A percentile compares a stretch with the other conserved stretches of the same genome.
phyloP scores from a whole-genome alignment of 441 rosid genomes.

The Mallotus repandus region DNA sequence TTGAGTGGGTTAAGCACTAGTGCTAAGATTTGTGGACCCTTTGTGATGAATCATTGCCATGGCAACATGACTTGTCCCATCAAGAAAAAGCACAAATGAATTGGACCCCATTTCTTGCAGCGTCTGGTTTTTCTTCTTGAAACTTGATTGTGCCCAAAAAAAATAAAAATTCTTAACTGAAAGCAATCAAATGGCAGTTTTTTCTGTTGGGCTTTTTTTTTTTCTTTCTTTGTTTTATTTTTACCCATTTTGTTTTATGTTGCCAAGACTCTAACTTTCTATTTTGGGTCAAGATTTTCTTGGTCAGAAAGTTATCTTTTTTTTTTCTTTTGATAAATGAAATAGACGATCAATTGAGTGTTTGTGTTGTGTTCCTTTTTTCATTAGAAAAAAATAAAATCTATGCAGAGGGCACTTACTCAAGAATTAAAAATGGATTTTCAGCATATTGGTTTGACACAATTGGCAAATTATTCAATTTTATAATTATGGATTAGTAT shows the following conservation, averaged over 20 bases:
- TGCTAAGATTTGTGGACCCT: slow-evolving; percentile 42
- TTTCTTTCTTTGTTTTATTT: background rate
- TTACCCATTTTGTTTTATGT: background rate
- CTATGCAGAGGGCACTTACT: background rate
- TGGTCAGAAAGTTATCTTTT: background rate
- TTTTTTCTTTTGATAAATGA: too few species aligned
- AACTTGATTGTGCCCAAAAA: background rate
- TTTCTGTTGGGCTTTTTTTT: slow-evolving; percentile 39
- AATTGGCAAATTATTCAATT: background rate
- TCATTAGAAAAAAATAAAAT: background rate
- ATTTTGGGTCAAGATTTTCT: slow-evolving; percentile 22
- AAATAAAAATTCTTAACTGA: slow-evolving; percentile 7
- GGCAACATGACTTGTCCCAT: slow-evolving; percentile 39
- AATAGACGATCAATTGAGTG: background rate
- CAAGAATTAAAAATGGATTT: background rate
- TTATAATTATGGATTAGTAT: background rate
- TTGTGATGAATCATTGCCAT: slow-evolving; percentile 37
- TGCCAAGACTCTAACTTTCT: background rate
- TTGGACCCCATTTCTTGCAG: slow-evolving; percentile 21
- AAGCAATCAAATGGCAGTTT: slow-evolving; percentile 41
- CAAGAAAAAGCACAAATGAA: slow-evolving; percentile 2
- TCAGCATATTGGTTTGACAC: background rate
- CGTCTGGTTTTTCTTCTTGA: slow-evolving; percentile 34
- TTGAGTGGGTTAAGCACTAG: slow-evolving; percentile 53
- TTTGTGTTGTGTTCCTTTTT: background rate